Percentiles rank a stretch among this genome's conserved stretches.
Conservation (phyloP, 2,329 filamentous ascomycete species). For the Sphaerulina populicola region DNA sequence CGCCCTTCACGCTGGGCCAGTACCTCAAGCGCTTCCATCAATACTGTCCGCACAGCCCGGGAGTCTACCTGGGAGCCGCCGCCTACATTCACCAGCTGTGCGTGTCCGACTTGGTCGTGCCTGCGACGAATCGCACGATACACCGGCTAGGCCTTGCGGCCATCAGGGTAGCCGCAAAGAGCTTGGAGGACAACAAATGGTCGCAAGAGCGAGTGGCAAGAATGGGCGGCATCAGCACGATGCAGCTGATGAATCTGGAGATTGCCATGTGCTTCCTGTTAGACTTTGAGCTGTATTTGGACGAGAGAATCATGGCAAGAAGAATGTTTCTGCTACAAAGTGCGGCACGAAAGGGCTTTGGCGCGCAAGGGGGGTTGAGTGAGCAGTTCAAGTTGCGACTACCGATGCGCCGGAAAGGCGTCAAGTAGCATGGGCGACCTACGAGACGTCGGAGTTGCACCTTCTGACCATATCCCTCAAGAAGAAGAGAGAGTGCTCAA, state of each 20-base stretch:
- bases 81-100: slow-evolving; percentile 79
- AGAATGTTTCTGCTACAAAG: slow-evolving; percentile 32
- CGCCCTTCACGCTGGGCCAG: slow-evolving; percentile 71
- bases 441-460: background rate
- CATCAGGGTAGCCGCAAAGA: slow-evolving; percentile 83
- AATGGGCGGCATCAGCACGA: slow-evolving; percentile 78
- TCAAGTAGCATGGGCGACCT: slow-evolving; percentile 7
- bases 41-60: slow-evolving; percentile 88
- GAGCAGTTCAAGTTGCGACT: slow-evolving; percentile 30
- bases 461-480: background rate
- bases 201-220: slow-evolving; percentile 74
- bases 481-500: too few species aligned
- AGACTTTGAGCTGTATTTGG: slow-evolving; percentile 61
- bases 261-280: slow-evolving; percentile 61
- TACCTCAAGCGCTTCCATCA: slow-evolving; percentile 81
- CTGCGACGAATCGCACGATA: slow-evolving; percentile 73
- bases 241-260: slow-evolving; percentile 74
- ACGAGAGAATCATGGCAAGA: slow-evolving; percentile 27
- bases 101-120: slow-evolving; percentile 63
- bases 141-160: slow-evolving; percentile 80
- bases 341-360: slow-evolving; percentile 26
- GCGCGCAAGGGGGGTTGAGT: slow-evolving; percentile 21
- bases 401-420: slow-evolving; percentile 21
- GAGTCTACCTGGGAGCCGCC: slow-evolving; percentile 82
- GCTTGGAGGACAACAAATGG: slow-evolving; percentile 85